Base-by-base conservation (phyloP, 176 grass and related monocot species). In the Triticum dicoccoides region DNA sequence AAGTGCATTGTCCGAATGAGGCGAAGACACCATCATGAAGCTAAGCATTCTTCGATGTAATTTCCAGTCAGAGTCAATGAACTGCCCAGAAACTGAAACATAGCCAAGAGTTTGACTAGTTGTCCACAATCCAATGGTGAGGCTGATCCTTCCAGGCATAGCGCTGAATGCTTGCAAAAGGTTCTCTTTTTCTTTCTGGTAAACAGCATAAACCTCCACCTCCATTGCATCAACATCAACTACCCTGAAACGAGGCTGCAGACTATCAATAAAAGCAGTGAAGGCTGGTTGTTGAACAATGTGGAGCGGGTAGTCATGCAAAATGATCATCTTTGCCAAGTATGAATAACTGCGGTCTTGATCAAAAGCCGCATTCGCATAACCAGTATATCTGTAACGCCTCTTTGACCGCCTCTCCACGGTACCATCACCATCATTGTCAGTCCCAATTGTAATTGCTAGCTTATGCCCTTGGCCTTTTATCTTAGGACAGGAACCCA, bases 1-100 rank as follows among this genome's bases (percentile, higher is more conserved):
- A 65, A 93, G 88, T 35, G 91, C 91, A 85, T 91, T 93, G 78
- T 93, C 88, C 4, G 91, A 93, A 88, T 93, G 86, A 86, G 91
- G 88, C 21, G 91, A 93, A 80, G 91, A 93, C 24, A 93, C 91
- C 91, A 93, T 90, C 91, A 93, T 88, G 89, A 93, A 93, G 86
- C 88, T 93, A 11, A 93, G 86, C 89, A 93, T 91, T 71, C 91
- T 88, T 74, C 78, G 76, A 47, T 93, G 79, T 69, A 93, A 61
- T 47, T 88, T 93, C 88, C 89, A 93, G 39, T 93, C 91, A 7
- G 88, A 82, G 73, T 93, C 91, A 33, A 93, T 90, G 75, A 90
- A 93, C 45, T 93, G 91, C 44, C 88, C 91, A 39, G 86, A 73
- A 39, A 93, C 82, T 9, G 86, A 91, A 85, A 93, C 84, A 79